Percentiles rank a stretch among this genome's conserved stretches.
Conservation (phyloP, 139 green algal genomes). For the Chlamydomonas sphaeroides region DNA sequence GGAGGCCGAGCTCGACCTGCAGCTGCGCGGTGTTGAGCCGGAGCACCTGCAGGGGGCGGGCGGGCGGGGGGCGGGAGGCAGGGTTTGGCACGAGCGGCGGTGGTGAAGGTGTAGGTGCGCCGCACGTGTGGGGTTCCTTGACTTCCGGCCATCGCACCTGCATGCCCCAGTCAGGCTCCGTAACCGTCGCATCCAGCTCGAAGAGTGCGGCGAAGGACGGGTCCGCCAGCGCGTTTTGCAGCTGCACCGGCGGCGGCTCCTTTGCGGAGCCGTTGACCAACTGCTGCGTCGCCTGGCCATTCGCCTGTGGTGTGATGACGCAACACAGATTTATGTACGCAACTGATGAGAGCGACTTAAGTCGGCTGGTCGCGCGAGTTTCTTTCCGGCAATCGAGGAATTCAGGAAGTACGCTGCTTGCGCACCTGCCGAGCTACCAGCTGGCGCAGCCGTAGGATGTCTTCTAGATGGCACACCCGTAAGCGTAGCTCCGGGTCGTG, state of each 20-base stretch:
- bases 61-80: too few species aligned
- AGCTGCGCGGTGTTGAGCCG: conserved; percentile 22
- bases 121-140: too few species aligned
- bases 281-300: neutral
- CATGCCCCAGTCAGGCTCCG: conserved; percentile 37
- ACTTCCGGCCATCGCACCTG: neutral
- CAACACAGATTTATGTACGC: too few species aligned
- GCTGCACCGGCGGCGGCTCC: conserved; percentile 6
- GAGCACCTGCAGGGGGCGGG: neutral
- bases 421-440: neutral
- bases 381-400: too few species aligned
- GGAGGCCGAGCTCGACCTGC: conserved; percentile 11
- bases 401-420: too few species aligned
- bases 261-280: neutral
- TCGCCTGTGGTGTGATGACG: too few species aligned
- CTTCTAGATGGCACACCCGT: conserved; percentile 37
- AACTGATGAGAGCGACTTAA: too few species aligned
- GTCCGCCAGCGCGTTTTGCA: conserved; percentile 30
- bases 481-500: conserved; percentile 47
- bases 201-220: conserved; percentile 14
- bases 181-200: conserved; percentile 4
- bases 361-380: neutral
- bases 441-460: conserved; percentile 6
- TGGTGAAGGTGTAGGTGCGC: too few species aligned
- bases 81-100: too few species aligned